Evolutionary conservation across 371 early-diverging fungal species (phyloP).

Genomic region (Mortierella polycephala): DNA sequence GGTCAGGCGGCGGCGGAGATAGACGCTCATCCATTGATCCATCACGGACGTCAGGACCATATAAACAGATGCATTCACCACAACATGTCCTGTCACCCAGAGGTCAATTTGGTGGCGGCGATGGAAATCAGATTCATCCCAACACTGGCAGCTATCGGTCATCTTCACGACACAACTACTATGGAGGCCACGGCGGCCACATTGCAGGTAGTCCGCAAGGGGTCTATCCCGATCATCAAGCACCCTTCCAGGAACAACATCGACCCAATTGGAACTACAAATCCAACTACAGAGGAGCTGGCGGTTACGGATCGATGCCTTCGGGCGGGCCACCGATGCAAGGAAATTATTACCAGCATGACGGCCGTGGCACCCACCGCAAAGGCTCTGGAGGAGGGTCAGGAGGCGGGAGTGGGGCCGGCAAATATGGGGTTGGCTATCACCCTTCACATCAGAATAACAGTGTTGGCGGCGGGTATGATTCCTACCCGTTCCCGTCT

Average conservation of each 20-base stretch:
- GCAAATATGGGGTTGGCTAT: slow-evolving; percentile 10
- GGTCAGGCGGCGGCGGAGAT: slow-evolving; percentile 29
- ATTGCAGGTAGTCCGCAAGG: slow-evolving; percentile 8
- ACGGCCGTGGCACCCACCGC: slow-evolving; percentile 6
- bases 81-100: slow-evolving; percentile 9
- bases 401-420: no score
- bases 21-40: slow-evolving; percentile 32
- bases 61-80: slow-evolving; percentile 10
- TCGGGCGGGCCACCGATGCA: slow-evolving; percentile 7
- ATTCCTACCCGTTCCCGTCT: slow-evolving; percentile 10
- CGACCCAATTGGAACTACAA: slow-evolving; percentile 29
- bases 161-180: slow-evolving; percentile 14
- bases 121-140: slow-evolving; percentile 8
- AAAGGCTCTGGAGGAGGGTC: slow-evolving; percentile 23
- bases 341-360: slow-evolving; percentile 27
- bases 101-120: slow-evolving; percentile 20
- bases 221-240: slow-evolving; percentile 7
- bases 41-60: slow-evolving; percentile 16
- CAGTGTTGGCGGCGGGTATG: slow-evolving; percentile 17
- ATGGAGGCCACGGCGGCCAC: slow-evolving; percentile 7
- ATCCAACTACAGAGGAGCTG: slow-evolving; percentile 18
- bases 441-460: slow-evolving; percentile 1
- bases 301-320: slow-evolving; percentile 10
- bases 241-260: slow-evolving; percentile 11
- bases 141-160: slow-evolving; percentile 14